Percentiles rank a stretch among this genome's conserved stretches.
phyloP scores from a whole-genome alignment of 1,284 basidiomycete genomes.

The Boletus albobrunnescens region DNA sequence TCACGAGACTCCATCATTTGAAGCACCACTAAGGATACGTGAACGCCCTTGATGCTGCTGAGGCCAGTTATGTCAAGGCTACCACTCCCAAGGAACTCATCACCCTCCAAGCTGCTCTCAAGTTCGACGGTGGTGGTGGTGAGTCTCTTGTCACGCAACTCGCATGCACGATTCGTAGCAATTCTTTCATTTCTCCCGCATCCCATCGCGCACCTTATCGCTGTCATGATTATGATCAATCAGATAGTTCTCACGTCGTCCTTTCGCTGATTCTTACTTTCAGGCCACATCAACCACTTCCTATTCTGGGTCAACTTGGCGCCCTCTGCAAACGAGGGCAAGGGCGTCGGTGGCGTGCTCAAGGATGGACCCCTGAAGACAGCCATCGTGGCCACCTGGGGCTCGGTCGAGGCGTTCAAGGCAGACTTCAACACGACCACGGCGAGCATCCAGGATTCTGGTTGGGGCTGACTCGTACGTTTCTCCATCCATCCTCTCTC shows the following conservation, averaged over 20 bases:
- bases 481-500: no score
- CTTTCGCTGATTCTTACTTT: no score
- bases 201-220: no score
- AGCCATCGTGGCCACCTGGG: conserved; percentile 83
- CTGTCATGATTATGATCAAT: no score
- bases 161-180: no score
- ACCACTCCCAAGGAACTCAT: no score
- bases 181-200: no score
- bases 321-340: conserved; percentile 57
- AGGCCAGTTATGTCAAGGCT: no score
- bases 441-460: conserved; percentile 93
- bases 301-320: conserved; percentile 99
- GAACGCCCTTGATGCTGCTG: conserved; percentile 87
- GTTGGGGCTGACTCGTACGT: conserved; percentile 94
- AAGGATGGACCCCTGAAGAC: conserved; percentile 72
- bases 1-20: conserved; percentile 92
- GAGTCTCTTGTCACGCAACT: no score
- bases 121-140: conserved; percentile 89
- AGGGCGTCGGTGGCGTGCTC: conserved; percentile 73
- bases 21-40: conserved; percentile 97
- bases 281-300: conserved; percentile 89
- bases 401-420: conserved; percentile 82
- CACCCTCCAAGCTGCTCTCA: conserved; percentile 81
- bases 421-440: conserved; percentile 84
- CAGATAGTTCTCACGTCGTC: no score